A percentile compares a stretch with the other conserved stretches of the same genome.
phyloP scores from a whole-genome alignment of 1,284 basidiomycete genomes.

The Blastosporella zonata region DNA sequence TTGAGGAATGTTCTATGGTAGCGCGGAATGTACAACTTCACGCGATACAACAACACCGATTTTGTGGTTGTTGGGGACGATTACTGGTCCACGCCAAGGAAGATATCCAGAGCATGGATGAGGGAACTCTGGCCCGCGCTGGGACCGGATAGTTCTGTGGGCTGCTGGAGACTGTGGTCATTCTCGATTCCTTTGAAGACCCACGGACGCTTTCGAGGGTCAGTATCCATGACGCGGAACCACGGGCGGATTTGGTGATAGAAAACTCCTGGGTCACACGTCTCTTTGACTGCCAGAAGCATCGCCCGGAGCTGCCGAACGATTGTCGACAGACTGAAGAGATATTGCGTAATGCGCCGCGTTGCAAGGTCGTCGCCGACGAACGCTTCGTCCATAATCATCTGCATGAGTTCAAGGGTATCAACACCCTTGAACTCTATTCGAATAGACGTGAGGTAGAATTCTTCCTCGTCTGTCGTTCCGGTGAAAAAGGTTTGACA shows the following conservation, averaged over 20 bases:
- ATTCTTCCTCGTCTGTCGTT: conserved; percentile 84
- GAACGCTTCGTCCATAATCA: conserved; percentile 90
- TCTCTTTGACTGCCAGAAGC: conserved; percentile 69
- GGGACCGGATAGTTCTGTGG: conserved; percentile 78
- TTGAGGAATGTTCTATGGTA: conserved; percentile 87
- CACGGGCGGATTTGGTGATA: conserved; percentile 88
- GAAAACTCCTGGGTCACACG: conserved; percentile 79
- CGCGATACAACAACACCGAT: conserved; percentile 71
- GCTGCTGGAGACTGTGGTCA: conserved; percentile 45
- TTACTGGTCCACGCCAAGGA: conserved; percentile 80
- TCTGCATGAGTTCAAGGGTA: conserved; percentile 83
- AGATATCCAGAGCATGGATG: conserved; percentile 89
- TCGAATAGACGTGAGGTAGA: conserved; percentile 86
- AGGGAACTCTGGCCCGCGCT: conserved; percentile 93
- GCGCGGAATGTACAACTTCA: conserved; percentile 90
- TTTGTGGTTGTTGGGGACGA: conserved; percentile 21
- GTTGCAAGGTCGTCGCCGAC: conserved; percentile 79
- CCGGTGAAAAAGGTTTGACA: conserved; percentile 77
- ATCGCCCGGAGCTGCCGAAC: conserved; percentile 64
- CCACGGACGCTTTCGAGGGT: conserved; percentile 61
- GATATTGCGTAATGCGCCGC: conserved; percentile 71
- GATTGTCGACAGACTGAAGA: conserved; percentile 62
- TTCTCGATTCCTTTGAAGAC: conserved; percentile 69
- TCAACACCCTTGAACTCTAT: conserved; percentile 90
- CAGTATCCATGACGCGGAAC: conserved; percentile 85